Percentiles rank a stretch among this genome's conserved stretches.
These are phyloP conservation scores for Ananas comosus DNA, from an alignment of 176 grass and related monocot genomes.

Conservation along the genomic window DNA sequence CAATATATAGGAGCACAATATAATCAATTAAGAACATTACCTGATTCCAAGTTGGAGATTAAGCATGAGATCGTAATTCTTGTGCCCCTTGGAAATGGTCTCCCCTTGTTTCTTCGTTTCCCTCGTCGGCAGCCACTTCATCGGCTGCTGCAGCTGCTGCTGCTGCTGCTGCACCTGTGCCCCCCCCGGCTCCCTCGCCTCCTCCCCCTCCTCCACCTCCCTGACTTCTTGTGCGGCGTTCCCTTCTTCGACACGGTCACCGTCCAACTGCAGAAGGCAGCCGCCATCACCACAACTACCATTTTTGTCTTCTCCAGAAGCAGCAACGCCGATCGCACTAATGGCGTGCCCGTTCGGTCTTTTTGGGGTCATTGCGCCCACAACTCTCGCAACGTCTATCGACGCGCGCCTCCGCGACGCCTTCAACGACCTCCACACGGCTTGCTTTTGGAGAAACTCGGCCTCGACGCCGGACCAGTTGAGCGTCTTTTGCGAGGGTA, in stretches of 20 bases:
- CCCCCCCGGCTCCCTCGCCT: slow-evolving; percentile 12
- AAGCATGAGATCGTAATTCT: slow-evolving; percentile 92
- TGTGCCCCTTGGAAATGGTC: slow-evolving; percentile 78
- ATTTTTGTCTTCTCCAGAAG: no score
- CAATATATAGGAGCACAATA: no score
- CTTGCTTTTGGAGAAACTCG: slow-evolving; percentile 40
- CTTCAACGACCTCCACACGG: slow-evolving; percentile 45
- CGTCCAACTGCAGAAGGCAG: neutral
- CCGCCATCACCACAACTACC: neutral
- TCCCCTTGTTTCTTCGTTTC: slow-evolving; percentile 77
- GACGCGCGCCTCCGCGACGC: slow-evolving; percentile 23
- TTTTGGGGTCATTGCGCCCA: no score
- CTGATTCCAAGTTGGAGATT: slow-evolving; percentile 89
- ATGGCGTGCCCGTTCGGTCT: slow-evolving; percentile 30
- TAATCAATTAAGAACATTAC: slow-evolving; percentile 14
- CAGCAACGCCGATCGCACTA: neutral
- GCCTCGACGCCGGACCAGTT: slow-evolving; percentile 52
- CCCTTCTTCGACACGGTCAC: neutral
- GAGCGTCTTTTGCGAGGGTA: slow-evolving; percentile 69
- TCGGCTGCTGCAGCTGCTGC: slow-evolving; percentile 12
- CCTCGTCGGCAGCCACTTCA: slow-evolving; percentile 22
- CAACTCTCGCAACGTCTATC: neutral
- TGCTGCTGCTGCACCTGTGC: neutral
- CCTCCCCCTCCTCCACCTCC: slow-evolving; percentile 8
- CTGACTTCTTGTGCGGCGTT: neutral